Evolutionary conservation across 139 green algal species (phyloP), one percentile per base, ranked within the genome.

Genomic region (Dunaliella sp.): DNA sequence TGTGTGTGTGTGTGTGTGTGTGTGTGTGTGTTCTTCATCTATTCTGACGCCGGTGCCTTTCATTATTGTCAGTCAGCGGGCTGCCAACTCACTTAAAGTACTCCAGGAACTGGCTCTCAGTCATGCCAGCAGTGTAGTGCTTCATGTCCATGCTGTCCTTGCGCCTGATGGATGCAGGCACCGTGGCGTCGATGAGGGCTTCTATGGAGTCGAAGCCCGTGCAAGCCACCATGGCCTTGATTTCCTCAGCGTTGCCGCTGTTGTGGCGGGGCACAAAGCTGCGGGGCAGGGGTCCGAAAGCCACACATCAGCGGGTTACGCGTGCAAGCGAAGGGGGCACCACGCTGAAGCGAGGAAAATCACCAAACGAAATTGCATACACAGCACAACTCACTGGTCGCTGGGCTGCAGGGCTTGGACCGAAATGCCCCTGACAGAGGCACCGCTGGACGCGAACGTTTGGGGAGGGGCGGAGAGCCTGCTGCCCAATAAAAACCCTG

Each of bases 261-360:
- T 99, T 99, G 90, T 99, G 98, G 38, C 98, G 92, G 0, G 96
- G 96, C 36, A 93, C 94, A 92, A 99, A 99, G 35, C 95, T 99
- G 93, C 58, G 80, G 30, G 1, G 65, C 58, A 26, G 85, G 76
- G n/a, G 34, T 81, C n/a, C n/a, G 37, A 12, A 24, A 36, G 34
- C 76, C 73, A 38, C 76, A 81, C 76, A 81, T 81, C 76, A 65
- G 48, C 7, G 74, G 74, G 3, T 3, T 84, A 32, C 31, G 28
- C 74, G 36, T 28, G 32, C 38, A 38, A 38, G 81, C 7, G 31
- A 81, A 81, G 76, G 30, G 31, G 76, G n/a, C 73, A 75, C 31
- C 35, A 30, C 24, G 34, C 3, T 7, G 25, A 38, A 24, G 32
- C 37, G 24, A 76, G n/a, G 38, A 0, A 85, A 3, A 77, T 30